Conservation (phyloP, 371 early-diverging fungal species). For the Coemansia sp. region DNA sequence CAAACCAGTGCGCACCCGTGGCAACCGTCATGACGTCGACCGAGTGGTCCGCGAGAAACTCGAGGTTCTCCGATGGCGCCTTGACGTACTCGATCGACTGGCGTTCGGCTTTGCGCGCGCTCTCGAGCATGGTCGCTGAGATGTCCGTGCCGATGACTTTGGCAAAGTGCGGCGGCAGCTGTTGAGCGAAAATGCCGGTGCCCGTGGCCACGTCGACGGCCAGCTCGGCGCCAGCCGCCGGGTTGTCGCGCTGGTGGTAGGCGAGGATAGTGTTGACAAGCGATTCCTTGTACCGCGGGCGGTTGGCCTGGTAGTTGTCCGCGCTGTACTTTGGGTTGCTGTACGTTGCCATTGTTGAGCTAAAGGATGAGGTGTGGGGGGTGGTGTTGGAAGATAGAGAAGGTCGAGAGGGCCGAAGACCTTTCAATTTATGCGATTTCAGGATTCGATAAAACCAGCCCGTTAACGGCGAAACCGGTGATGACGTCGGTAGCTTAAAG, state of each 20-base stretch:
- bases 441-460: too few species aligned
- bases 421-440: too few species aligned
- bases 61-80: constrained; percentile 54
- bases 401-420: too few species aligned
- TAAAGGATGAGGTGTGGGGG: too few species aligned
- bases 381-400: too few species aligned
- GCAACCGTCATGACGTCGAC: constrained; percentile 63
- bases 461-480: too few species aligned
- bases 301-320: constrained; percentile 26
- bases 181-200: constrained; percentile 47
- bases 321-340: constrained; percentile 21
- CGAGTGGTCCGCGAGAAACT: constrained; percentile 20
- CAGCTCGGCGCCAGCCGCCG: constrained; percentile 26
- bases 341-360: constrained; percentile 40
- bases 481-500: too few species aligned
- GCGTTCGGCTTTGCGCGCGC: constrained; percentile 42
- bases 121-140: constrained; percentile 36
- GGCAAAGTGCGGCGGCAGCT: constrained; percentile 30
- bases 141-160: constrained; percentile 45
- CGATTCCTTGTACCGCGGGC: constrained; percentile 32
- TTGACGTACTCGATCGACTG: constrained; percentile 50
- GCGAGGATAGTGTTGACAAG: constrained; percentile 30
- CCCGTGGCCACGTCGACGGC: constrained; percentile 52
- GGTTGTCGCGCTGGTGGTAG: constrained; percentile 30
- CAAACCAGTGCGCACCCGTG: constrained; percentile 68